These are phyloP conservation scores for Parastagonospora nodorum DNA, from an alignment of 2,329 filamentous ascomycete species.

Conservation along the genomic window DNA sequence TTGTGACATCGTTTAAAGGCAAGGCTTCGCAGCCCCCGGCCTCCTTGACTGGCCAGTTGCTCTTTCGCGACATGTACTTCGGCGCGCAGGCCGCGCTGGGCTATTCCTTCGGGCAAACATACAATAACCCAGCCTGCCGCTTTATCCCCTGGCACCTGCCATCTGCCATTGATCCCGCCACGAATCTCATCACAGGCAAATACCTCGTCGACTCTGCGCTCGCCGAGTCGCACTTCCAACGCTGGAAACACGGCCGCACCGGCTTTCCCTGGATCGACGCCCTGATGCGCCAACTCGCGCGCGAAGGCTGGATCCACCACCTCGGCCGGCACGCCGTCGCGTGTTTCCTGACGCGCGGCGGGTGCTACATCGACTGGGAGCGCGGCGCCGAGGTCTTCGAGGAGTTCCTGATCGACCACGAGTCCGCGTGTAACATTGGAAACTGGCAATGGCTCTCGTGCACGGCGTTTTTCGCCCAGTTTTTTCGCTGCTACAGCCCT, in stretches of 20 bases:
- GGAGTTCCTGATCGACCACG: conserved; percentile 76
- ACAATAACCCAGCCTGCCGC: conserved; percentile 68
- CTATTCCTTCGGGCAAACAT: conserved; percentile 65
- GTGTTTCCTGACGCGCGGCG: conserved; percentile 79
- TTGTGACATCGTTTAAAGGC: conserved; percentile 63
- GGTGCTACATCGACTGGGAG: conserved; percentile 80
- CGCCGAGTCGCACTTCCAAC: conserved; percentile 68
- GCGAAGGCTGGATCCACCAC: conserved; percentile 81
- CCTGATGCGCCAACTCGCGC: conserved; percentile 73
- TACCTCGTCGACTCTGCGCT: conserved; percentile 67
- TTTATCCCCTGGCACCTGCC: conserved; percentile 82
- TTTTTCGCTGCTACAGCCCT: conserved; percentile 72
- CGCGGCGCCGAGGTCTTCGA: conserved; percentile 79
- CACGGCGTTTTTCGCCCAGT: conserved; percentile 75
- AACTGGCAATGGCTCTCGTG: conserved; percentile 83
- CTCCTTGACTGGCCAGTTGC: conserved; percentile 72
- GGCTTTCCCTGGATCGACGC: conserved; percentile 84
- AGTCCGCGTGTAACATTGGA: conserved; percentile 72
- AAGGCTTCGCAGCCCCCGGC: conserved; percentile 64
- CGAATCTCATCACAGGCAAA: conserved; percentile 58
- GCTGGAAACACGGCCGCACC: conserved; percentile 72
- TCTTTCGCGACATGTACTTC: conserved; percentile 86
- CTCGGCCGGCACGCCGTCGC: conserved; percentile 77
- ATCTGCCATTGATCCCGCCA: conserved; percentile 57
- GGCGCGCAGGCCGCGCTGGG: conserved; percentile 74